These are phyloP conservation scores for Lichtheimia hyalospora DNA, from an alignment of 371 early-diverging fungal genomes.

Conservation along the genomic window DNA sequence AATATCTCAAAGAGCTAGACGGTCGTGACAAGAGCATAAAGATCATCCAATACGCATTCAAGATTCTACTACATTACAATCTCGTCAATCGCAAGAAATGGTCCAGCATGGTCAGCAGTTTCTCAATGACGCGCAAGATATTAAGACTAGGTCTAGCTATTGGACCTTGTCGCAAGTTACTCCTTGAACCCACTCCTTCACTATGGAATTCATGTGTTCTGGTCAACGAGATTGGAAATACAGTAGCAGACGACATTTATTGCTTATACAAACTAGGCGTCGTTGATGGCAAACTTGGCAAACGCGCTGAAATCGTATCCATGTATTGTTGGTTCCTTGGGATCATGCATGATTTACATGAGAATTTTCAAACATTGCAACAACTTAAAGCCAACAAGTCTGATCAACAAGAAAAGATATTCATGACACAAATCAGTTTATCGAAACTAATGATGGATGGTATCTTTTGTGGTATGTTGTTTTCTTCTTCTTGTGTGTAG, in stretches of 20 bases:
- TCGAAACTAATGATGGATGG: slow-evolving; percentile 62
- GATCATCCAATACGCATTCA: slow-evolving; percentile 73
- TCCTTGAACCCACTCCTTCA: background rate
- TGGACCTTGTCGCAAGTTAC: slow-evolving; percentile 53
- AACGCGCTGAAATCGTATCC: slow-evolving; percentile 50
- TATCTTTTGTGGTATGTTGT: slow-evolving; percentile 63
- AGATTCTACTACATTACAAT: slow-evolving; percentile 58
- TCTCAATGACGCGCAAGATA: slow-evolving; percentile 75
- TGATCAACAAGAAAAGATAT: slow-evolving; percentile 32
- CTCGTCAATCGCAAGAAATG: slow-evolving; percentile 40
- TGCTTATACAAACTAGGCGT: slow-evolving; percentile 73
- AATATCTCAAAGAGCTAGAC: slow-evolving; percentile 54
- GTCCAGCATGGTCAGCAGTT: slow-evolving; percentile 59
- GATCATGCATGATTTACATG: slow-evolving; percentile 52
- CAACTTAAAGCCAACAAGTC: slow-evolving; percentile 2
- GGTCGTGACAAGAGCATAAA: slow-evolving; percentile 88
- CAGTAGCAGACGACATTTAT: slow-evolving; percentile 74
- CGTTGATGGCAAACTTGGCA: slow-evolving; percentile 36
- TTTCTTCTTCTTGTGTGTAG: background rate
- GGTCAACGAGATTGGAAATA: slow-evolving; percentile 59
- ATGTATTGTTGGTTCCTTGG: slow-evolving; percentile 62
- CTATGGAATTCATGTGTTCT: slow-evolving; percentile 13
- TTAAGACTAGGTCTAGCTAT: slow-evolving; percentile 68
- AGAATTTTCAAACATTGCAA: slow-evolving; percentile 5
- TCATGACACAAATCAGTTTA: slow-evolving; percentile 49